Evolutionary conservation across 345 rosid genomes (phyloP).

Genomic region (Arabis hirsuta): DNA sequence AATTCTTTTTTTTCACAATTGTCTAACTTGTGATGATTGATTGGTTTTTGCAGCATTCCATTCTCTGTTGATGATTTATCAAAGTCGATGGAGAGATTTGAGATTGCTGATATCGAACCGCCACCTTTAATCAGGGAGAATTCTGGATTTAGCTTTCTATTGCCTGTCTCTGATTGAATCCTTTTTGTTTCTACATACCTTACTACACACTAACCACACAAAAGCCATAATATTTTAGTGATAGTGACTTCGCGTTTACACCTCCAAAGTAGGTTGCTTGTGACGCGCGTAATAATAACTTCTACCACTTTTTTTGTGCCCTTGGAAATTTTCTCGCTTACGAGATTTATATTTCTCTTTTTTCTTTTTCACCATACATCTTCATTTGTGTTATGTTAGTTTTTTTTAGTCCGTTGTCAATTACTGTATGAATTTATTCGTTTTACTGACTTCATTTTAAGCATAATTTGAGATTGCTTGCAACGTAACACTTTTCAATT

Average conservation of each 20-base stretch:
- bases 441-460: background rate
- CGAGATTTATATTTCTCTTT: background rate
- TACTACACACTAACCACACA: slow-evolving; percentile 7
- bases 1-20: background rate
- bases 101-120: slow-evolving; percentile 83
- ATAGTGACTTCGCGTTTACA: slow-evolving; percentile 3
- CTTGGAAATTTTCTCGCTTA: background rate
- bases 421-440: background rate
- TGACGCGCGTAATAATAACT: slow-evolving; percentile 22
- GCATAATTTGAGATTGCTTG: too few relatives aligned
- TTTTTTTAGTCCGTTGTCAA: background rate
- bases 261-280: slow-evolving; percentile 12
- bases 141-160: slow-evolving; percentile 85
- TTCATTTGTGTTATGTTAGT: background rate
- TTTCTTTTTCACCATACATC: background rate
- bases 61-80: slow-evolving; percentile 96
- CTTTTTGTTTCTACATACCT: background rate
- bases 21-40: background rate
- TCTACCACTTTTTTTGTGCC: slow-evolving; percentile 8
- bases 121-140: slow-evolving; percentile 90
- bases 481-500: too few relatives aligned
- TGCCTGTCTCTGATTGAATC: slow-evolving; percentile 66
- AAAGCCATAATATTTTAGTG: slow-evolving; percentile 5
- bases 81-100: slow-evolving; percentile 91
- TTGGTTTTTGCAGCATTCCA: slow-evolving; percentile 71